Base-by-base conservation (phyloP, 352 stramenopile genomes). In the Globisporangium nunn region DNA sequence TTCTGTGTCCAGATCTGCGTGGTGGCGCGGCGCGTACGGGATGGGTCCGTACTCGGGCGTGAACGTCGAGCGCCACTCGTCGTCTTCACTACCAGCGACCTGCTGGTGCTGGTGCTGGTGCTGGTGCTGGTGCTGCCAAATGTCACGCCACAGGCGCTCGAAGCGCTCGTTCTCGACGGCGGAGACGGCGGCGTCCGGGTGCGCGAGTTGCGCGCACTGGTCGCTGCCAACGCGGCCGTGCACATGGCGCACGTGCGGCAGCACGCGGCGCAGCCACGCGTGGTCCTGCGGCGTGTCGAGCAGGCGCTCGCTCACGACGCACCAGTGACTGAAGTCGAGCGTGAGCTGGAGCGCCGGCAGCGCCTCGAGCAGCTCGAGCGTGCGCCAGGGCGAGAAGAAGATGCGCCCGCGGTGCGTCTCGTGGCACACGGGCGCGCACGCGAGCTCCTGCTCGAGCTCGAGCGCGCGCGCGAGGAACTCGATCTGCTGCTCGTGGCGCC, bases 31-130 rank as follows among this genome's bases (percentile, higher is more conserved):
- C 0, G 76, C 74, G 64, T 89, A 89, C 54, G 79, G 76, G 17
- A 76, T 72, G 0, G 79, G 76, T n/a, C 79, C 79, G 50, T 89
- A 89, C 64, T 89, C 79, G 5, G 79, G 74, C 30, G 79, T 89
- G 63, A 89, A 87, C 31, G 76, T 89, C 39, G 76, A 64, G 28
- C 75, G 65, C 33, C 29, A 46, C 8, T 58, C 52, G 15, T 62
- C 41, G 7, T 54, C 40, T 17, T 23, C 23, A 23, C 23, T 23
- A 23, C 23, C 23, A 23, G 23, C 23, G 23, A 23, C 23, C n/a
- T 30, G 43, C 18, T 18, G 17, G 2, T 14, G 17, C 7, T 14
- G 15, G 28, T 7, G 43, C 43, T 57, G 64, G 2, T 54, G 56
- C 6, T 56, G 33, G 46, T 63, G 53, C 51, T 86, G 72, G 28